Evolutionary conservation across 2,329 filamentous ascomycete genomes (phyloP), one percentile per base, ranked within the genome.

Genomic region (Colletotrichum sp.): DNA sequence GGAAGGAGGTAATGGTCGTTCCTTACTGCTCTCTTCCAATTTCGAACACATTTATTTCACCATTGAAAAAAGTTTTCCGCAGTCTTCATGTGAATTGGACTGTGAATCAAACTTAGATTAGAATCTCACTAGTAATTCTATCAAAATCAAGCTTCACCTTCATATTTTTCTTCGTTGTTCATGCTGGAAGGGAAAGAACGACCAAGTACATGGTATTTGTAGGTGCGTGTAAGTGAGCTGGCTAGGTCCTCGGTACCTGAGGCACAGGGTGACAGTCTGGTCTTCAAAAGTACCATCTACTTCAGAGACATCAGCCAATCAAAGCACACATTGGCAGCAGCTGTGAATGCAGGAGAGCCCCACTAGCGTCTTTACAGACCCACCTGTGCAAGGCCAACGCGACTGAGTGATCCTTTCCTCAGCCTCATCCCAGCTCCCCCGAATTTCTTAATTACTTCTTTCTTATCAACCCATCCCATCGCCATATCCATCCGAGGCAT

Each of bases 371-470:
- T 16, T 24, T 34, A 15, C 18, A 28, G 58, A 65, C 43, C 74
- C 74, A 75, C 69, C 36, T 57, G 65, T 43, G 43, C 71, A 69
- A 76, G 74, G 71, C 73, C 74, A 74, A 60, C 74, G 74, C 71
- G 74, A 76, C 70, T 52, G 65, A 74, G 48, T 36, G 72, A 67
- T 75, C 73, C 67, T 69, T 61, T 67, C 69, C 70, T 69, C 71
- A 76, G 74, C 74, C 74, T 76, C 74, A 76, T 72, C 63, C 69
- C 36, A 72, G 69, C 63, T 75, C 67, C 36, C 63, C 69, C 70
- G 30, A 74, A 52, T 67, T 65, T 60, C 64, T 64, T 30, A 61
- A 64, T 58, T 26, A 34, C 55, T 57, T 68, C 55, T 61, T 65
- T 76, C 55, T 52, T 3, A 7, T 21, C n/a, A 24, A 72, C 63